Base-by-base conservation (phyloP, 805 yeast genomes). In the Yamadazyma scolyti region DNA sequence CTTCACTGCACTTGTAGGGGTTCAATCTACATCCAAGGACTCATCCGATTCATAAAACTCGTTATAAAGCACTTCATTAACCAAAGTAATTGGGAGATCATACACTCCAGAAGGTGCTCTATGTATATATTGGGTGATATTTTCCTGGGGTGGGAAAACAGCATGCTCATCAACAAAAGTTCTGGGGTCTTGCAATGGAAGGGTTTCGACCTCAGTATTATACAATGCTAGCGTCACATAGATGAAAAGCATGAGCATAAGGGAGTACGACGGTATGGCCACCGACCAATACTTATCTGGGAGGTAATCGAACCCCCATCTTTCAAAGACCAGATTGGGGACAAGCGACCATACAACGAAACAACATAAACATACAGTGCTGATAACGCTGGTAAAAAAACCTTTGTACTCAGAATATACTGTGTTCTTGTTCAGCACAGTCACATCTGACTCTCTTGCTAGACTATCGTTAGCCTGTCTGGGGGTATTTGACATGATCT, bases 251-350 rank as follows among this genome's bases (percentile, higher is more conserved):
- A 89, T 79, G 8, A 69, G 53, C 69, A 85, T 76, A 18, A 90
- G 57, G 4, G 81, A 68, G 42, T 75, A 75, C 9, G 85, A 68
- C 4, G 96, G 95, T 2, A 84, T 54, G 1, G 86, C 83, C 20
- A 84, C 51, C 2, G 95, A 80, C 98, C 97, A 93, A 79, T 89
- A 83, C 43, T 94, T 68, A 19, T 90, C 83, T 0, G 97, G 97
- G 45, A 79, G 83, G 54, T 79, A 88, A 46, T 71, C 74, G 12
- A 82, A 74, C 11, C 77, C 79, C 6, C 46, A 45, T 34, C 76
- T 68, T 24, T 46, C 43, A 14, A 82, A 70, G 20, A 72, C 46
- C n/a, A 48, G 39, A 22, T 74, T 73, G 0, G 97, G 97, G 0
- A 78, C 48, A 3, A 82, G 48, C 1, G 95, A 75, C 97, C 97